A percentile compares a stretch with the other conserved stretches of the same genome.
phyloP scores from a whole-genome alignment of 2,329 filamentous ascomycete species.

The Xylariomycetidae sp. region DNA sequence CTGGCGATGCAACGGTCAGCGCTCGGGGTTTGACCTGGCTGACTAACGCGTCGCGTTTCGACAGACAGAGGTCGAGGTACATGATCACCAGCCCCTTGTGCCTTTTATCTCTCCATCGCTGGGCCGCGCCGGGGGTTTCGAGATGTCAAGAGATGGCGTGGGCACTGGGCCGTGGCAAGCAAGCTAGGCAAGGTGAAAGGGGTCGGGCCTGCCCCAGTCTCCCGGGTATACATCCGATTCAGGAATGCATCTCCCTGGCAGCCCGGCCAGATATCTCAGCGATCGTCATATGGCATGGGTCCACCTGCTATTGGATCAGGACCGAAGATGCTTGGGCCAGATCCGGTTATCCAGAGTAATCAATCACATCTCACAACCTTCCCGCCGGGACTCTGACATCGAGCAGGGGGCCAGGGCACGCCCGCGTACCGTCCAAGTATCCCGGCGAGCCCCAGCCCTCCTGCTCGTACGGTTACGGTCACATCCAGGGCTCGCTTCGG shows the following conservation, averaged over 20 bases:
- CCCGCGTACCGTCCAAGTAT: slow-evolving; percentile 2
- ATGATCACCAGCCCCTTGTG: too few relatives aligned
- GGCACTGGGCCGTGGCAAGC: too few relatives aligned
- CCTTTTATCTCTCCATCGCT: too few relatives aligned
- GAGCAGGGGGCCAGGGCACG: slow-evolving; percentile 8
- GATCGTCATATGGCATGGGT: slow-evolving; percentile 6
- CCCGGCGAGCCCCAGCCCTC: too few relatives aligned
- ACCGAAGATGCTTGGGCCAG: slow-evolving; percentile 15
- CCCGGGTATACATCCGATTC: slow-evolving; percentile 16
- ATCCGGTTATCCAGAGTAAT: slow-evolving; percentile 11
- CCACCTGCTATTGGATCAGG: slow-evolving; percentile 8
- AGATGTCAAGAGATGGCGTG: too few relatives aligned
- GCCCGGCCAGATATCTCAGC: slow-evolving; percentile 7
- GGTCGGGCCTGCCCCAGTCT: slow-evolving; percentile 11
- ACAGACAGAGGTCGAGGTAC: too few relatives aligned
- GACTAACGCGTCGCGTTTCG: too few relatives aligned
- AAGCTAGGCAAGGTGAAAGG: too few relatives aligned
- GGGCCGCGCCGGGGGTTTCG: too few relatives aligned
- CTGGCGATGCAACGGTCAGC: too few relatives aligned
- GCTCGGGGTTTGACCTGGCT: too few relatives aligned
- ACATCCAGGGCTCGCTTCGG: background rate
- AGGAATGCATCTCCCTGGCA: slow-evolving; percentile 9
- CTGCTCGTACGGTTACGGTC: background rate
- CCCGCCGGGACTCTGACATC: slow-evolving; percentile 2
- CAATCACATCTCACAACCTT: slow-evolving; percentile 13